These are phyloP conservation scores for Apophysomyces ossiformis DNA, from an alignment of 371 early-diverging fungal genomes.

Conservation along the genomic window DNA sequence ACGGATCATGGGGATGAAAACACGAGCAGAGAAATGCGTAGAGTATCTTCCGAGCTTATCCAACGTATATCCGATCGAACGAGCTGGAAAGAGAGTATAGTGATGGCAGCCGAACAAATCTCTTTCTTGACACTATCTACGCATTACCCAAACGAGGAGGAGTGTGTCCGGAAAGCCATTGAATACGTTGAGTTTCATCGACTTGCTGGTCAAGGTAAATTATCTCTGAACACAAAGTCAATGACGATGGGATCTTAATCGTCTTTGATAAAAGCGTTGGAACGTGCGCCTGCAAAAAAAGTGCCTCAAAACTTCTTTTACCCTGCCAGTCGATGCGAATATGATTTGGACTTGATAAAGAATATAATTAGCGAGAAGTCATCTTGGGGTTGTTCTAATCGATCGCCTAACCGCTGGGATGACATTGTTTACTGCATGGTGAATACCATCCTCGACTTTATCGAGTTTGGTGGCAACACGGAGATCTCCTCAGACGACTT, in stretches of 20 bases:
- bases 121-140: slow-evolving; percentile 15
- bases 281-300: background rate
- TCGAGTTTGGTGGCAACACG: slow-evolving; percentile 8
- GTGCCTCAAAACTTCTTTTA: background rate
- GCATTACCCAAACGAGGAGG: slow-evolving; percentile 7
- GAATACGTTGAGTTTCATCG: slow-evolving; percentile 12
- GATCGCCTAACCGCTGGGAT: slow-evolving; percentile 17
- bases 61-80: background rate
- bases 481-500: background rate
- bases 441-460: slow-evolving; percentile 16
- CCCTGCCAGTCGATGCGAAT: slow-evolving; percentile 3
- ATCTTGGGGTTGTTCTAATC: slow-evolving; percentile 13
- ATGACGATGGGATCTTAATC: background rate
- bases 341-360: slow-evolving; percentile 6
- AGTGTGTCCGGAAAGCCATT: slow-evolving; percentile 6
- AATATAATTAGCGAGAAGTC: slow-evolving; percentile 8
- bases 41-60: slow-evolving; percentile 5
- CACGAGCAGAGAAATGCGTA: slow-evolving; percentile 8
- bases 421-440: slow-evolving; percentile 12
- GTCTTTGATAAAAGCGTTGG: background rate
- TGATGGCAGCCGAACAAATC: slow-evolving; percentile 19
- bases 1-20: slow-evolving; percentile 13
- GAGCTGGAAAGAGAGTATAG: slow-evolving; percentile 11
- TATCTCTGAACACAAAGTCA: background rate
- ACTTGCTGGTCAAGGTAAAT: slow-evolving; percentile 17